These are phyloP conservation scores for Heliocybe sulcata DNA, from an alignment of 1,284 basidiomycete genomes.

Conservation along the genomic window DNA sequence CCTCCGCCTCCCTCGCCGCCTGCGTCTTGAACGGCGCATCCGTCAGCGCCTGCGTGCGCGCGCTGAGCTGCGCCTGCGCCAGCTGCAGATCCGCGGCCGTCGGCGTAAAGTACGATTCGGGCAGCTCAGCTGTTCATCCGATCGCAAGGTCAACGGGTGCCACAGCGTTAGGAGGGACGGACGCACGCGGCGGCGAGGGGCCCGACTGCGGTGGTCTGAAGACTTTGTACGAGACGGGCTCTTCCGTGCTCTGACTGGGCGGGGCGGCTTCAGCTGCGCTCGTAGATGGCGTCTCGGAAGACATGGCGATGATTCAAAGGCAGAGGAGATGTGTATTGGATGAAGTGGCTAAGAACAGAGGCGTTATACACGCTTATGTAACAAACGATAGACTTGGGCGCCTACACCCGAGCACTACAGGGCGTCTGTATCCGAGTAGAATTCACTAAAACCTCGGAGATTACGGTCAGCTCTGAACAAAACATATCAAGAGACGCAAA, in stretches of 20 bases:
- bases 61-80: constrained; percentile 57
- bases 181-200: constrained; percentile 13
- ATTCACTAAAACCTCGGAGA: neutral
- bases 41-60: constrained; percentile 56
- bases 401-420: neutral
- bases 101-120: constrained; percentile 71
- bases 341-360: neutral
- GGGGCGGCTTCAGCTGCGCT: neutral
- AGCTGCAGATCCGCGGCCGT: constrained; percentile 68
- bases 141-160: constrained; percentile 10
- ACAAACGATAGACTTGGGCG: neutral
- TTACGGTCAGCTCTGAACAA: neutral
- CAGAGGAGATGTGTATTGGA: neutral
- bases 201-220: constrained; percentile 13
- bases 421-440: neutral
- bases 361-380: constrained; percentile 1
- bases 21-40: constrained; percentile 76
- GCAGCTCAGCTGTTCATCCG: constrained; percentile 27
- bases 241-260: neutral
- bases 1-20: constrained; percentile 57
- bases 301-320: neutral
- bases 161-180: constrained; percentile 1
- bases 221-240: neutral
- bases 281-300: neutral
- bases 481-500: constrained; percentile 12